Evolutionary conservation across 441 rosid genomes (phyloP), one percentile per base, ranked within the genome.

Genomic region (Raphanus hybrid): DNA sequence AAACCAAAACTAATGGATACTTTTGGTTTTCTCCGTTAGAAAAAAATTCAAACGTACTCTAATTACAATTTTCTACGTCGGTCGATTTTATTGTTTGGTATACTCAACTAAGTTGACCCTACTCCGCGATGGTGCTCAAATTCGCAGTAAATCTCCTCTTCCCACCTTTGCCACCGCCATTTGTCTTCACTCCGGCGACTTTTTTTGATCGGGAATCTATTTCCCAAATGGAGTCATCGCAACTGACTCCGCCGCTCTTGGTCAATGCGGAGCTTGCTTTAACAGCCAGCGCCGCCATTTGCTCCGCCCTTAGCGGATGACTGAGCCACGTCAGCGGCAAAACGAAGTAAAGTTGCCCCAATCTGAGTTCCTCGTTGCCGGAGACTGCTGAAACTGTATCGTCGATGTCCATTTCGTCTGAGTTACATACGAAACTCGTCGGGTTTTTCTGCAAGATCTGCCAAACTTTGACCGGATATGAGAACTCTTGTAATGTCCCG

Each of bases 211-310:
- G 83, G 72, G 48, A 20, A 48, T 50, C 72, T 12, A 4, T 37
- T 8, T 37, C 41, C 52, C 77, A 58, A 5, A 74, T 66, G 6
- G 75, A 77, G 81, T 67, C 84, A 6, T 65, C 84, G 4, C 69
- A 67, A 4, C 60, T 27, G 37, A 45, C 73, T 23, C 74, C 80
- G 50, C 79, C 73, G 61, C 84, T 83, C 70, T 90, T 91, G 87
- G 84, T 82, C 29, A 93, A 75, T 7, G 98, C 98, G 0, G 88
- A 75, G 84, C 91, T 92, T 8, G 98, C 98, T 85, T 87, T 91
- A 27, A 93, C 98, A 0, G 98, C 98, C 79, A 93, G 81, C 67
- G 97, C 91, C 10, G 98, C 98, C 95, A 93, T 91, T 74, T 93
- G 90, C 69, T 88, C 86, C 0, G 92, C 84, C 11, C 41, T 37